Evolutionary conservation across 345 rosid genomes (phyloP).

Genomic region (Boechera retrofracta): DNA sequence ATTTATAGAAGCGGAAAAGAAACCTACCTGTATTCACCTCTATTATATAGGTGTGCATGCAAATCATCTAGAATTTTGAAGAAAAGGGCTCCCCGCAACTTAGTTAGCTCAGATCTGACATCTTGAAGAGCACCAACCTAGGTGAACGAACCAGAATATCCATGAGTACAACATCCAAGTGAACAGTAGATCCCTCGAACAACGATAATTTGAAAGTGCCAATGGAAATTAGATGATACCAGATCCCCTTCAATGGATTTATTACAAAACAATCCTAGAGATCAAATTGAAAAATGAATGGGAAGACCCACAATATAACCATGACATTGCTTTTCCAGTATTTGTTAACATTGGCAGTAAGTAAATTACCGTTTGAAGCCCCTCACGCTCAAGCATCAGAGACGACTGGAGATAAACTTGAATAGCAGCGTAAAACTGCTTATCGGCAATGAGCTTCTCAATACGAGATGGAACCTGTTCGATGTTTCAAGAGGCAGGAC

Average conservation of each 20-base stretch:
- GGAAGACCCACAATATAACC: constrained; percentile 26
- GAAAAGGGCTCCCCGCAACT: constrained; percentile 85
- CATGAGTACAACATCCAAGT: constrained; percentile 35
- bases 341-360: constrained; percentile 7
- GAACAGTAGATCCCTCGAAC: constrained; percentile 25
- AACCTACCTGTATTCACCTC: constrained; percentile 88
- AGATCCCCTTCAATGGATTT: constrained; percentile 15
- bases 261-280: constrained; percentile 22
- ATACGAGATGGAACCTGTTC: constrained; percentile 84
- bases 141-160: constrained; percentile 36
- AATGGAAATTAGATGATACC: constrained; percentile 22
- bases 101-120: constrained; percentile 89
- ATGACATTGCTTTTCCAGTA: constrained; percentile 29
- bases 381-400: constrained; percentile 97
- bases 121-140: constrained; percentile 99
- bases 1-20: constrained; percentile 5
- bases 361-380: constrained; percentile 84
- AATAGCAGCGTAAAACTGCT: constrained; percentile 90
- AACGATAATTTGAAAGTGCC: constrained; percentile 14
- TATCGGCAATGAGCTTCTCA: constrained; percentile 88
- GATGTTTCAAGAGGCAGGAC: constrained; percentile 41
- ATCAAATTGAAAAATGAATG: constrained; percentile 29
- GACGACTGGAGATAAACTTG: constrained; percentile 82
- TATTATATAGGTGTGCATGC: constrained; percentile 95
- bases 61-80: constrained; percentile 91